These are phyloP conservation scores for Massarina eburnea DNA, from an alignment of 2,329 filamentous ascomycete species.

Conservation along the genomic window DNA sequence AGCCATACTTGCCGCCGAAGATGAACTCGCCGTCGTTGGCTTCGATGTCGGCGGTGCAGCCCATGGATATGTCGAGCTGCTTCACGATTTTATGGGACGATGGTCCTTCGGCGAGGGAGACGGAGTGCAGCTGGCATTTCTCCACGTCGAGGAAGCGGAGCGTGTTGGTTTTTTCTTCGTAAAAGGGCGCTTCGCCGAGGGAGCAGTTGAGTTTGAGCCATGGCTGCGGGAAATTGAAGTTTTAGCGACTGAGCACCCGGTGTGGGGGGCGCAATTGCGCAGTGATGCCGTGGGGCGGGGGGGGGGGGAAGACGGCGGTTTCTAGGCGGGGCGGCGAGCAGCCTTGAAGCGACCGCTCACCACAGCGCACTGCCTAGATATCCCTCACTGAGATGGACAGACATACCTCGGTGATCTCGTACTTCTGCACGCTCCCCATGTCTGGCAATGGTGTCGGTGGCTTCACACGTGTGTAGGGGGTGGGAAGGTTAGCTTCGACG, in stretches of 20 bases:
- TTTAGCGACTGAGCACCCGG: neutral
- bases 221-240: conserved; percentile 33
- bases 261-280: neutral
- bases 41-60: conserved; percentile 73
- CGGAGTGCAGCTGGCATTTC: conserved; percentile 70
- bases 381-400: no score
- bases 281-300: neutral
- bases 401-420: conserved; percentile 41
- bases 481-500: conserved; percentile 15
- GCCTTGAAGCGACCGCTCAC: no score
- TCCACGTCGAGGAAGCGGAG: conserved; percentile 84
- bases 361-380: conserved; percentile 17
- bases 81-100: conserved; percentile 57
- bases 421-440: conserved; percentile 37
- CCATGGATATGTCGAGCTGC: conserved; percentile 61
- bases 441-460: conserved; percentile 9
- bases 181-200: conserved; percentile 75
- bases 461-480: conserved; percentile 14
- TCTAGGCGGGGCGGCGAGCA: no score
- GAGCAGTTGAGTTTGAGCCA: conserved; percentile 65
- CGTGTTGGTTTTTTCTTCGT: conserved; percentile 64
- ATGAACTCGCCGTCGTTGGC: conserved; percentile 69
- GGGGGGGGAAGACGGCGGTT: neutral
- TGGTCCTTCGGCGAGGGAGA: conserved; percentile 66
- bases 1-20: conserved; percentile 78